Conservation (phyloP, 306 rosid genomes). For the Pterocarpus santalinus region DNA sequence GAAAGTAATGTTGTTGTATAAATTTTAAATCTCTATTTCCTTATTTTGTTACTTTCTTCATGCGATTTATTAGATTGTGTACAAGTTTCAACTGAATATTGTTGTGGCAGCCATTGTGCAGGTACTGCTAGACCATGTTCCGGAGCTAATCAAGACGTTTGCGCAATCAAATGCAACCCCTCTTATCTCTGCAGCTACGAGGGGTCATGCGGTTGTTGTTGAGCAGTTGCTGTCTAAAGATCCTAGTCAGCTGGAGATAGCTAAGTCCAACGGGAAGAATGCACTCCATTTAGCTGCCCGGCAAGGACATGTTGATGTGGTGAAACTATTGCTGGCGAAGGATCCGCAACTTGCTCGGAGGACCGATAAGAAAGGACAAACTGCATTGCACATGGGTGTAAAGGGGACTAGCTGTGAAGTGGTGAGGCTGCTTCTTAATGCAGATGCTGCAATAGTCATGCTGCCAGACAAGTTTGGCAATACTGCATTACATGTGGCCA, state of each 20-base stretch:
- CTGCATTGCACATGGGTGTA: slow-evolving; percentile 91
- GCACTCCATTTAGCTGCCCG: slow-evolving; percentile 88
- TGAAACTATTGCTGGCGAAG: slow-evolving; percentile 59
- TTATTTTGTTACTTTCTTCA: neutral
- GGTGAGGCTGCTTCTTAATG: slow-evolving; percentile 70
- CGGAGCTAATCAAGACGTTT: slow-evolving; percentile 71
- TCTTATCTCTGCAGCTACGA: slow-evolving; percentile 80
- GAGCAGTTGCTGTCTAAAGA: slow-evolving; percentile 57
- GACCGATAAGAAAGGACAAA: slow-evolving; percentile 89
- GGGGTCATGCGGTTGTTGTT: slow-evolving; percentile 77
- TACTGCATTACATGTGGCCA: slow-evolving; percentile 87
- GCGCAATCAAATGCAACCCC: slow-evolving; percentile 89
- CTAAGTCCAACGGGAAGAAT: slow-evolving; percentile 85
- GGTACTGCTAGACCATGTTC: slow-evolving; percentile 75
- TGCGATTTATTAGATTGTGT: neutral
- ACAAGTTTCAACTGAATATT: neutral
- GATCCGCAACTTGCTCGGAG: slow-evolving; percentile 83
- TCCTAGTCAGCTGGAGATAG: slow-evolving; percentile 68
- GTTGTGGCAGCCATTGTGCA: slow-evolving; percentile 58
- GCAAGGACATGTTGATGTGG: slow-evolving; percentile 80
- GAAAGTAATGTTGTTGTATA: too few relatives aligned
- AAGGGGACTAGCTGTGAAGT: slow-evolving; percentile 81
- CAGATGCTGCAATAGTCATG: slow-evolving; percentile 76
- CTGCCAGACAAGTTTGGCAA: slow-evolving; percentile 88
- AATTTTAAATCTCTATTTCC: neutral